A percentile compares a stretch with the other conserved stretches of the same genome.
These are phyloP conservation scores for Fusarium nygamai DNA, from an alignment of 2,329 filamentous ascomycete species.

Conservation along the genomic window DNA sequence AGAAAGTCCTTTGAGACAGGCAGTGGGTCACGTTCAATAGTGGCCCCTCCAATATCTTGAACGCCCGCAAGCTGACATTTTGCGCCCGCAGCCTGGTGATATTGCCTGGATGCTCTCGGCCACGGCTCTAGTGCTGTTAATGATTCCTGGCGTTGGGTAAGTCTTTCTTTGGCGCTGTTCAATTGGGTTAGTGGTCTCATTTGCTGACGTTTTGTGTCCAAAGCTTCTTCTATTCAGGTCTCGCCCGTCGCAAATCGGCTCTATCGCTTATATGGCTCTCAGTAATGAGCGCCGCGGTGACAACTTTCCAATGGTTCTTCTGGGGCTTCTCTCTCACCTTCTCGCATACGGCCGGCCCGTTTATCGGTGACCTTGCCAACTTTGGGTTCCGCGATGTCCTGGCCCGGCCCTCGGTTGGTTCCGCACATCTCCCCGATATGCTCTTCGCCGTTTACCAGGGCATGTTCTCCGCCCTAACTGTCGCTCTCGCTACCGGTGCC, in stretches of 20 bases:
- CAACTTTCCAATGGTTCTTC: constrained; percentile 94
- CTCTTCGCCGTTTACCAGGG: constrained; percentile 88
- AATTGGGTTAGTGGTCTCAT: not conserved
- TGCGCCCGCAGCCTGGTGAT: constrained; percentile 71
- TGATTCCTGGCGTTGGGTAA: constrained; percentile 89
- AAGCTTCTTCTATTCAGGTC: constrained; percentile 90
- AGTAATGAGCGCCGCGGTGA: constrained; percentile 84
- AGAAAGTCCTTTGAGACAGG: constrained; percentile 1
- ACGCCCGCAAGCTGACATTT: constrained; percentile 42
- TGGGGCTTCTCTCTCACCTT: constrained; percentile 89
- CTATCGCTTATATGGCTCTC: constrained; percentile 91
- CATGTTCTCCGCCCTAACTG: constrained; percentile 89
- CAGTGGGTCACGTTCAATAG: constrained; percentile 25
- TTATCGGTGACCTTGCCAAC: constrained; percentile 82
- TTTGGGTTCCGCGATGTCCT: constrained; percentile 83
- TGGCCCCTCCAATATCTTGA: constrained; percentile 15
- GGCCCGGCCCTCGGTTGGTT: constrained; percentile 78
- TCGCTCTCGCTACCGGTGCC: constrained; percentile 84
- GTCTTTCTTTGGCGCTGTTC: constrained; percentile 37
- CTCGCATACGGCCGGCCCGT: constrained; percentile 79
- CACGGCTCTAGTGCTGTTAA: constrained; percentile 85
- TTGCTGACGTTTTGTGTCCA: constrained; percentile 15
- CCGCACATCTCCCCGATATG: constrained; percentile 78
- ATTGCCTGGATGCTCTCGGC: constrained; percentile 86
- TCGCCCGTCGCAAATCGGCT: constrained; percentile 88